Evolutionary conservation across 2,329 filamentous ascomycete genomes (phyloP), one percentile per base, ranked within the genome.

Genomic region (Aureobasidium sp.): DNA sequence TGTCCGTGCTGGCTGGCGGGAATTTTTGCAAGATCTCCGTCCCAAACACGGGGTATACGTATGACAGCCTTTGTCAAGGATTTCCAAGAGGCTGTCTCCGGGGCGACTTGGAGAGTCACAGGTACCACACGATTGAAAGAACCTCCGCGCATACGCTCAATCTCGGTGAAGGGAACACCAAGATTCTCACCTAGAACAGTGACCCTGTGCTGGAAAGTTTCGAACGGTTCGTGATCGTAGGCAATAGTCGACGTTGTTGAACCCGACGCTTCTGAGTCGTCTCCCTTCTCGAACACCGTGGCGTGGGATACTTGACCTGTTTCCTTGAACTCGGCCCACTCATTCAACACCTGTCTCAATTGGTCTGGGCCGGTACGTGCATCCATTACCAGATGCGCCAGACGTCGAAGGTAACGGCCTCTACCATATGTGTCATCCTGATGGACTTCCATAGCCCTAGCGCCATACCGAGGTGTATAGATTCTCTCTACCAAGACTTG

Each of bases 381-480:
- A 31, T 8, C 33, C 33, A 36, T 8, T 8, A 7, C 33, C 33
- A 36, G 13, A 36, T 13, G 7, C 33, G 33, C 33, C 33, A 36
- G 33, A 36, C 54, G 54, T 33, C 54, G 18, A 11, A 58, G 54
- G 38, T 38, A 58, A 58, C 54, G 54, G 18, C 54, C 54, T 11
- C 54, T 38, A 16, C 54, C 54, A 7, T 58, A 43, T 7, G 38
- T 20, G 11, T 55, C 51, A 4, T 55, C 51, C 15, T 55, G 13
- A 16, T 55, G 40, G 33, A 59, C 18, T 47, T 43, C 70, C 16
- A 67, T 70, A 3, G 75, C 75, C 9, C 36, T 76, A 18, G 69
- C 2, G 43, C 77, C 36, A 63, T 75, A 16, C 62, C 77, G 23
- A 75, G 74, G 58, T 74, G 73, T 0, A 67, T 73, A 36, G 72